Percentiles rank a stretch among this genome's conserved stretches.
Evolutionary conservation across 257 asterid genomes (phyloP).

Genomic region (Gynochthodes officinalis): DNA sequence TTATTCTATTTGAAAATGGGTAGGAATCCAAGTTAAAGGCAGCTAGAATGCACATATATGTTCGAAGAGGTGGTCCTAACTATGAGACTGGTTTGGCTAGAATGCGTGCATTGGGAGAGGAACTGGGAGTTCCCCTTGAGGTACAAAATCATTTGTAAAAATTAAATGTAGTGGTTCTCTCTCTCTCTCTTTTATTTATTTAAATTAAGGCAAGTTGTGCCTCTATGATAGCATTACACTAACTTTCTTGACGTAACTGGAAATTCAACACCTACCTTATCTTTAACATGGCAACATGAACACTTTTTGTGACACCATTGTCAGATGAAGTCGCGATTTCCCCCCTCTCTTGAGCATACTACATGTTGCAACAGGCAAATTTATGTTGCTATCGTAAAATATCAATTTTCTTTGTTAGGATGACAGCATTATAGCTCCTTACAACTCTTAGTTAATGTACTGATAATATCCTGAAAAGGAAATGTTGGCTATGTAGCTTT

Average conservation of each 20-base stretch:
- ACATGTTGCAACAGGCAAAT: background rate
- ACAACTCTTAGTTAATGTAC: background rate
- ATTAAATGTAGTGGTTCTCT: background rate
- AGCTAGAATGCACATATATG: constrained; percentile 73
- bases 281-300: background rate
- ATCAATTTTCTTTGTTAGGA: too few relatives aligned
- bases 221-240: background rate
- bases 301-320: background rate
- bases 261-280: background rate
- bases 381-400: background rate
- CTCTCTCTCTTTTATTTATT: too few relatives aligned
- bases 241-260: background rate
- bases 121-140: constrained; percentile 79
- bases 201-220: too few relatives aligned
- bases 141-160: constrained; percentile 30
- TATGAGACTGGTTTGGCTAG: constrained; percentile 80
- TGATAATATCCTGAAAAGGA: background rate
- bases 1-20: constrained; percentile 7
- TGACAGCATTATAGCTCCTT: too few relatives aligned
- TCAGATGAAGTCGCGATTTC: background rate
- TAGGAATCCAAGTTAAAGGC: constrained; percentile 79
- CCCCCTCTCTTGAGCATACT: background rate
- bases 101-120: constrained; percentile 81
- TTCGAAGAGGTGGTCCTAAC: constrained; percentile 92
- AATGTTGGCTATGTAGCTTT: too few relatives aligned